Percentiles rank a stretch among this genome's conserved stretches.
phyloP scores from a whole-genome alignment of 163 green algal species.

The Chloromonas sp. region DNA sequence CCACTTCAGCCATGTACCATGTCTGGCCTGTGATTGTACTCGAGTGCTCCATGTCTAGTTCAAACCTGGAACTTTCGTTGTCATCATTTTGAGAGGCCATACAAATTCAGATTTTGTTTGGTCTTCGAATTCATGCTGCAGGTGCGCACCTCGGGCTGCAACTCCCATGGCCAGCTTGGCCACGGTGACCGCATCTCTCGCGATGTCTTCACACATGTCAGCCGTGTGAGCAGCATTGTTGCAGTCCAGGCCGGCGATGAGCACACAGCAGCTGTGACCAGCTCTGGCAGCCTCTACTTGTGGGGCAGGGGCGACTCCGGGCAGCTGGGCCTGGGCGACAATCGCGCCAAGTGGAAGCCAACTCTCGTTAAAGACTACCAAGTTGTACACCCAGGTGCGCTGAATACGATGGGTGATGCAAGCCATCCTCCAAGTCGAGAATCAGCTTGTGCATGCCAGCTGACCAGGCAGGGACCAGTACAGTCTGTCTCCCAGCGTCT shows the following conservation, averaged over 20 bases:
- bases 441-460: too few species aligned
- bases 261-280: conserved; percentile 56
- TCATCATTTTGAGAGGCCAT: neutral
- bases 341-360: conserved; percentile 49
- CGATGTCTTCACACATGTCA: conserved; percentile 38
- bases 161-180: conserved; percentile 78
- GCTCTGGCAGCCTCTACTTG: conserved; percentile 51
- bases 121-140: conserved; percentile 16
- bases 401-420: too few species aligned
- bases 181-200: conserved; percentile 40
- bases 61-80: too few species aligned
- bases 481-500: too few species aligned
- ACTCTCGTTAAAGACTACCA: conserved; percentile 43
- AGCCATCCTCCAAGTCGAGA: too few species aligned
- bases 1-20: neutral
- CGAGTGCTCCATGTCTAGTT: too few species aligned
- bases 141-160: conserved; percentile 49
- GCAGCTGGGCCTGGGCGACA: conserved; percentile 72
- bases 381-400: conserved; percentile 53
- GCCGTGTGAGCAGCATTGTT: conserved; percentile 24
- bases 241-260: conserved; percentile 64
- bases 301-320: conserved; percentile 78
- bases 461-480: too few species aligned
- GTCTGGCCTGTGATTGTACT: too few species aligned
- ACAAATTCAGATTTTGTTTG: neutral